Base-by-base conservation (phyloP, 2,329 filamentous ascomycete species). In the Alternaria triticimaculans region DNA sequence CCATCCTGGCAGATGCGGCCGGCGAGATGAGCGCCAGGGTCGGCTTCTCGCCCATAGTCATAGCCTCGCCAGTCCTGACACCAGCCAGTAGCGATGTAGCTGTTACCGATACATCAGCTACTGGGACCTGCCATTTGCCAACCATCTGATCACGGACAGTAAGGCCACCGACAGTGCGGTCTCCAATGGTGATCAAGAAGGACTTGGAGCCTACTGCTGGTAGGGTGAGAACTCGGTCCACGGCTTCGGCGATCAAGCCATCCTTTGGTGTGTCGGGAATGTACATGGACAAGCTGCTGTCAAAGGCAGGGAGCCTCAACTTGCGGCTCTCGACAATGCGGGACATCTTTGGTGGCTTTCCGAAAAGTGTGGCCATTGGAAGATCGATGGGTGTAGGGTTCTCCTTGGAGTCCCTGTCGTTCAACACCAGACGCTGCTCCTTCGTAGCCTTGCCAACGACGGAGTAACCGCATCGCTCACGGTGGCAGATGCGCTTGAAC, bases 141-240 rank as follows among this genome's bases (percentile, higher is more conserved):
- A 97, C 95, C 88, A 98, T 94, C 80, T 98, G 96, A 77, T 98
- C 96, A 67, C 94, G 88, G 10, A 91, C 89, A 8, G 93, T 94
- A 62, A 98, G 86, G 55, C 95, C 96, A 68, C 95, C 95, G 28
- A 98, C 94, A 26, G 92, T 93, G 66, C 96, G 89, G 80, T 98
- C 96, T 54, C 92, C 94, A 70, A 98, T 99, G 2, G 96, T 98
- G 76, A 99, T 97, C 41, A 99, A 86, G 84, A 98, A 99, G 21
- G 91, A 94, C 82, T 98, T 98, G 21, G 94, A 97, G n/a, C 94
- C 95, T 21, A 98, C 96, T 2, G 94, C 88, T 20, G 96, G 95
- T 56, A 98, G 85, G 54, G 89, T 88, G 58, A 98, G 89, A 3
- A 98, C 93, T 65, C 93, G 86, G 71, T 93, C 89, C 1, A 93